Conservation (phyloP, 2,329 filamentous ascomycete genomes). For the Dactylonectria estremocensis region DNA sequence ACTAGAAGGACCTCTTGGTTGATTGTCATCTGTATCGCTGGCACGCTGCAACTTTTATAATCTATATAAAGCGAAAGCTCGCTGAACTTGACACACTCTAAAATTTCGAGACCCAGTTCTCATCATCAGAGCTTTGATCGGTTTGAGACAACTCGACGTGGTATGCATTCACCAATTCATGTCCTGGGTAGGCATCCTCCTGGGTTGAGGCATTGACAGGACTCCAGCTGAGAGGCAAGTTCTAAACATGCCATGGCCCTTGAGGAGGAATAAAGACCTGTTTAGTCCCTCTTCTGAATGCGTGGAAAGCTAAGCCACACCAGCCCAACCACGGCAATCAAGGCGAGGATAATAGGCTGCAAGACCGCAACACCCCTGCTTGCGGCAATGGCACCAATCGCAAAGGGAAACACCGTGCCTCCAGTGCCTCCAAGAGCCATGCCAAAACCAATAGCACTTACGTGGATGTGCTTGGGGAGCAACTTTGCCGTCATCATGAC, state of each 20-base stretch:
- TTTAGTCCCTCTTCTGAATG: constrained; percentile 51
- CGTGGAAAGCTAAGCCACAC: constrained; percentile 57
- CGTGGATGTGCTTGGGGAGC: constrained; percentile 78
- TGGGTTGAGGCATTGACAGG: background rate
- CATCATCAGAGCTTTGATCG: no score
- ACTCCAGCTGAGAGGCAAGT: background rate
- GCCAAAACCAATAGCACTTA: constrained; percentile 81
- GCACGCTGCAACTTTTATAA: no score
- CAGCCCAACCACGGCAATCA: constrained; percentile 55
- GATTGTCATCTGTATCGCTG: no score
- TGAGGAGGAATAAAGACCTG: background rate
- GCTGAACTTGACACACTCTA: no score
- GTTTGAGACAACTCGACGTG: no score
- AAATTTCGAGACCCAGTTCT: no score
- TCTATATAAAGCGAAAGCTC: no score
- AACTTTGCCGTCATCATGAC: constrained; percentile 81
- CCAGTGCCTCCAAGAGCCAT: constrained; percentile 81
- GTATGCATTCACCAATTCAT: no score
- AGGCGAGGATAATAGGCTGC: constrained; percentile 64
- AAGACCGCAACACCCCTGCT: constrained; percentile 64
- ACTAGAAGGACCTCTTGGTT: no score
- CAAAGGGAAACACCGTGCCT: constrained; percentile 73
- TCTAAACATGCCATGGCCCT: background rate
- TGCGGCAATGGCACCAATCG: constrained; percentile 74
- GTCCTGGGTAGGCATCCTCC: background rate